phyloP scores from a whole-genome alignment of 2,329 filamentous ascomycete species.

The Biscogniauxia sp. region DNA sequence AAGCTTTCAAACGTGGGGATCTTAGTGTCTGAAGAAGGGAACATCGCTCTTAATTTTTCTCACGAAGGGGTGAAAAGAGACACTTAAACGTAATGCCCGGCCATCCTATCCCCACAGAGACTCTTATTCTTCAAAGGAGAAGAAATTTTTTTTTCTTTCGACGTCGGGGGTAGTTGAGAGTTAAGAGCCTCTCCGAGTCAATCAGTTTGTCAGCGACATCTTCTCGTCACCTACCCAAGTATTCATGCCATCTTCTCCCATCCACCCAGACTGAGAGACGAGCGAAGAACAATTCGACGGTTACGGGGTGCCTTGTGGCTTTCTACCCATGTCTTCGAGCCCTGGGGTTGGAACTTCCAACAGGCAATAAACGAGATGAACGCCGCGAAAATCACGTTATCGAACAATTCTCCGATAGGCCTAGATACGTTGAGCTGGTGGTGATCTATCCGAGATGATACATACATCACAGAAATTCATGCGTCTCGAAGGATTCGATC shows the following conservation, averaged over 20 bases:
- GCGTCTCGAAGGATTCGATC: not conserved
- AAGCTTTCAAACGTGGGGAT: not conserved
- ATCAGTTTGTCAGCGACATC: not conserved
- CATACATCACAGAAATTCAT: not conserved
- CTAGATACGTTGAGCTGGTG: not conserved
- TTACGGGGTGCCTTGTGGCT: not conserved
- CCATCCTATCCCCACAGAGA: not conserved
- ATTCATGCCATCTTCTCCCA: not conserved
- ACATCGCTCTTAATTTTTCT: no score
- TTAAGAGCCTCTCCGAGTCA: not conserved
- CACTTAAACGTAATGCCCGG: not conserved
- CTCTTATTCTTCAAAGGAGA: not conserved
- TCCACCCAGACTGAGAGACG: not conserved
- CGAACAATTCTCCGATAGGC: not conserved
- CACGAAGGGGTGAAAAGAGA: not conserved
- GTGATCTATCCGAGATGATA: not conserved
- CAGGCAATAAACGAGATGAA: conserved; percentile 3
- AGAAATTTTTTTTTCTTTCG: not conserved
- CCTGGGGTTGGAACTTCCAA: not conserved
- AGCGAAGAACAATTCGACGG: not conserved
- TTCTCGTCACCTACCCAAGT: no score
- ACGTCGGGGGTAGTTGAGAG: not conserved
- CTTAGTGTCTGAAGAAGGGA: not conserved
- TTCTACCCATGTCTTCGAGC: not conserved
- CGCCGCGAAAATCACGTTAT: conserved; percentile 1